Base-by-base conservation (phyloP, 257 asterid species). In the Osmanthus fragrans region DNA sequence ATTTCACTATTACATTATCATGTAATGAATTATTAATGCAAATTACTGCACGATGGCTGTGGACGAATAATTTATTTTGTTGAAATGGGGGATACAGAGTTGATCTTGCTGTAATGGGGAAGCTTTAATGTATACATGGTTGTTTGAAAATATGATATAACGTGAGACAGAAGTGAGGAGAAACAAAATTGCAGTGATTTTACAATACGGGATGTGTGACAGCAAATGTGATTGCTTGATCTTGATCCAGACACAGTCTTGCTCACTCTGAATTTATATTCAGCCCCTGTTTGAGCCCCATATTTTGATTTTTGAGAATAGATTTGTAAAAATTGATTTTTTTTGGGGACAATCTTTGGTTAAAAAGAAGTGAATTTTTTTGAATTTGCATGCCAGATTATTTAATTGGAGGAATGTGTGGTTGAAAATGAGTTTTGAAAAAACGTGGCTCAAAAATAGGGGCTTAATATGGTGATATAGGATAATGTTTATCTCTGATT, bases 161-260 rank as follows among this genome's bases (percentile, higher is more conserved):
- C 30, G 5, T 58, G 30, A 2, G 29, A 58, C 29, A 21, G 21
- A 58, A 58, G 32, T 58, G 27, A 21, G 65, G 25, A 56, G 66
- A 58, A 21, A 58, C 9, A 58, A 58, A 58, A 58, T 21, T 58
- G 30, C 8, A 8, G 30, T 58, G 30, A 58, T 21, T 58, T 58
- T 58, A 58, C 32, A 58, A 21, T 21, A 58, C 30, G 4, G 10
- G 66, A 19, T 21, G 30, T 21, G 66, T 56, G 27, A 56, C 27
- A 56, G 66, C 11, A 56, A 42, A 77, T 58, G 63, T 76, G 80
- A 34, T 75, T 71, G 63, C 77, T 27, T 56, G 79, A 66, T 51
- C 66, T 56, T 56, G 30, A 47, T 39, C n/a, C 36, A 25, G 49
- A 36, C 51, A 51, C 45, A 45, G 70, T 51, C 45, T 29, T 64